A percentile compares a stretch with the other conserved stretches of the same genome.
Conservation (phyloP, 164 flowering plant species). For the Vitis amurensis region DNA sequence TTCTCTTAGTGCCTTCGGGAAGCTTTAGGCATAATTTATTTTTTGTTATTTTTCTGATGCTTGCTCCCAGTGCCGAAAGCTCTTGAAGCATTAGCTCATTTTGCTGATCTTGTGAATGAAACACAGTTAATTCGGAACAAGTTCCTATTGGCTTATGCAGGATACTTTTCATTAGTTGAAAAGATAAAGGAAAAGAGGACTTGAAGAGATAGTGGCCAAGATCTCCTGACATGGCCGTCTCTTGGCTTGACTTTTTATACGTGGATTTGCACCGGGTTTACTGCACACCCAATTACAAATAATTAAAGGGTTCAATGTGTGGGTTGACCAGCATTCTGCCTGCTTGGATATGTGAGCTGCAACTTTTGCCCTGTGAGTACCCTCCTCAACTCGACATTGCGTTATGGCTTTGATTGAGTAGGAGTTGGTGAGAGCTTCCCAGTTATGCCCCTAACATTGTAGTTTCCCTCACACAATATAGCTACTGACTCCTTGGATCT, state of each 20-base stretch:
- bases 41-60: background rate
- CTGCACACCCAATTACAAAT: background rate
- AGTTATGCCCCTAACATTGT: too few species aligned
- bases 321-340: background rate
- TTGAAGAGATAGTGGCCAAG: background rate
- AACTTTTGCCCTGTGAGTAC: background rate
- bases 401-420: background rate
- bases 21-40: background rate
- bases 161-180: background rate
- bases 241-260: background rate
- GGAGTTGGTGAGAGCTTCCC: background rate
- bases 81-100: background rate
- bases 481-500: slow-evolving; percentile 1
- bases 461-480: background rate
- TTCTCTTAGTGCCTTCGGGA: background rate
- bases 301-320: background rate
- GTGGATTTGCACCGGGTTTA: background rate
- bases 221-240: background rate
- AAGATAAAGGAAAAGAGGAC: background rate
- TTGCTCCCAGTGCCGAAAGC: background rate
- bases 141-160: background rate
- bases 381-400: background rate
- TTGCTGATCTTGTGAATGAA: background rate
- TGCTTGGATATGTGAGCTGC: background rate
- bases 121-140: background rate